These are phyloP conservation scores for Apophysomyces variabilis DNA, from an alignment of 371 early-diverging fungal species.

Conservation along the genomic window DNA sequence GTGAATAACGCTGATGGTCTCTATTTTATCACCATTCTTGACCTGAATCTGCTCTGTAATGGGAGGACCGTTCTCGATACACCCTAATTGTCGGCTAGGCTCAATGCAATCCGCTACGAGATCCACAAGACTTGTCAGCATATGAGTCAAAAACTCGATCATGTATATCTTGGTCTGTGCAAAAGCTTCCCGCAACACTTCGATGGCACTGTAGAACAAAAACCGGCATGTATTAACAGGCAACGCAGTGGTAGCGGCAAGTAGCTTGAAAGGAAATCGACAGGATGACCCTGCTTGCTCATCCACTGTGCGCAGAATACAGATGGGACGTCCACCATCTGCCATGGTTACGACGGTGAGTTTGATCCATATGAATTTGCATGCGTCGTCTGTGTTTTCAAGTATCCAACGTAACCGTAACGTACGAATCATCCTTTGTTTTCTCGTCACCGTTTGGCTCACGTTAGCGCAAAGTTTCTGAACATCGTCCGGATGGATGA, in stretches of 20 bases:
- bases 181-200: constrained; percentile 2
- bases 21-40: not conserved
- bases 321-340: constrained; percentile 1
- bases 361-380: not conserved
- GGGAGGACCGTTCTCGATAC: not conserved
- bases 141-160: constrained; percentile 17
- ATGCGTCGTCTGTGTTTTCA: not conserved
- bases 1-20: not conserved
- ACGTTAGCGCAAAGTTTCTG: constrained; percentile 26
- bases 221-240: not conserved
- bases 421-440: not conserved
- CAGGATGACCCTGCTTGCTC: not conserved
- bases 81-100: constrained; percentile 2
- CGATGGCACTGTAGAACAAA: not conserved
- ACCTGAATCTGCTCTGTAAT: not conserved
- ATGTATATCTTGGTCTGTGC: constrained; percentile 14
- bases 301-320: constrained; percentile 5
- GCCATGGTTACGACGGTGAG: constrained; percentile 4
- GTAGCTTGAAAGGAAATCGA: not conserved
- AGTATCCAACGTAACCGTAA: constrained; percentile 1
- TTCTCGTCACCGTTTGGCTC: constrained; percentile 6
- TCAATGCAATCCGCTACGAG: constrained; percentile 17
- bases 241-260: not conserved
- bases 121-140: constrained; percentile 15
- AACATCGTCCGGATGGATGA: constrained; percentile 41